A percentile compares a stretch with the other conserved stretches of the same genome.
Conservation (phyloP, 2,329 filamentous ascomycete species). For the Colletotrichum simmondsii region DNA sequence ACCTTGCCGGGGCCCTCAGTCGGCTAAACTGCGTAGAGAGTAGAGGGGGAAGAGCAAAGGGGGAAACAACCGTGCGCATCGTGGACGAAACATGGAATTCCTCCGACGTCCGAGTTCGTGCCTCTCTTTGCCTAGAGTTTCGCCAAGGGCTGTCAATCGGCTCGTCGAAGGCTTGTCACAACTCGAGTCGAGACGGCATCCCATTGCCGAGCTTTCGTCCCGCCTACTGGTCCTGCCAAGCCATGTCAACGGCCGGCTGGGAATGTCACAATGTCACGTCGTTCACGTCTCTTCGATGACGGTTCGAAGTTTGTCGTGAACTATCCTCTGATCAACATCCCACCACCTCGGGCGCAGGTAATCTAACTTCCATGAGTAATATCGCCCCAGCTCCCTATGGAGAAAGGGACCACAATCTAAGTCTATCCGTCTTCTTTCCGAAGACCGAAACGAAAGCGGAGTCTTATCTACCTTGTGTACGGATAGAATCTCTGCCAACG, state of each 20-base stretch:
- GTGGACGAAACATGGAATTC: conserved; percentile 27
- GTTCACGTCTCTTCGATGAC: background rate
- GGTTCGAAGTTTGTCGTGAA: background rate
- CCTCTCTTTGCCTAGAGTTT: conserved; percentile 4
- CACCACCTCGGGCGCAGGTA: background rate
- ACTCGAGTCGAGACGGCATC: conserved; percentile 24
- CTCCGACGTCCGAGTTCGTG: conserved; percentile 15
- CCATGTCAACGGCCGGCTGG: conserved; percentile 20
- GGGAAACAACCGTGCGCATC: conserved; percentile 23
- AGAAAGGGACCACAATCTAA: conserved; percentile 15
- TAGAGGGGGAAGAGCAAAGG: background rate
- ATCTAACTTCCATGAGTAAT: background rate
- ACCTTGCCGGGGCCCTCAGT: background rate
- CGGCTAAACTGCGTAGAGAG: background rate
- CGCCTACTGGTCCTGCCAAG: conserved; percentile 21
- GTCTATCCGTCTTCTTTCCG: conserved; percentile 13
- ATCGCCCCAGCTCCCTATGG: background rate
- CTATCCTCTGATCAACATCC: background rate
- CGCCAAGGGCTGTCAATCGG: conserved; percentile 31
- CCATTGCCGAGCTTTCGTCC: conserved; percentile 30
- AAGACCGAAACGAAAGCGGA: conserved; percentile 18
- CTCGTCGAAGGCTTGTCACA: conserved; percentile 31
- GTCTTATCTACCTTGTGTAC: background rate
- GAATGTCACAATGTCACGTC: conserved; percentile 19
- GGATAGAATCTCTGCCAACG: background rate